A percentile compares a stretch with the other conserved stretches of the same genome.
phyloP scores from a whole-genome alignment of 75 land plant genomes.

The Sequoia sempervirens region DNA sequence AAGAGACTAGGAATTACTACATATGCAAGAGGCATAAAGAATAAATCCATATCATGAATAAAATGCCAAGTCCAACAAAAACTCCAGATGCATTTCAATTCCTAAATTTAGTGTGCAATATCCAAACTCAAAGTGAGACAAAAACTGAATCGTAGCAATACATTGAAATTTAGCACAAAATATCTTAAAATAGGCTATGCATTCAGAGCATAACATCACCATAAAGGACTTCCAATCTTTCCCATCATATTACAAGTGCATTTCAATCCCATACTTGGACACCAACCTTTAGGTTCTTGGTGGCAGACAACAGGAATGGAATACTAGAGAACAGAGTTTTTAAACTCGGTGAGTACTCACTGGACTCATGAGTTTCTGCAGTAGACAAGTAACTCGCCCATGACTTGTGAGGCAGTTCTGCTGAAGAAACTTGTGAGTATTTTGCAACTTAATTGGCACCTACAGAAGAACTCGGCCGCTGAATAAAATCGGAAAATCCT shows the following conservation, averaged over 20 bases:
- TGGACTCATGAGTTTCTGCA: no score
- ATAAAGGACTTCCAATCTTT: background rate
- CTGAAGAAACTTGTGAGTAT: no score
- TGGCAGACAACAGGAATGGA: background rate
- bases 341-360: no score
- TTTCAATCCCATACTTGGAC: background rate
- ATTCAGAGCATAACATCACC: background rate
- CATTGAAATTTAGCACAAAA: background rate
- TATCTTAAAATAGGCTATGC: background rate
- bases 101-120: background rate
- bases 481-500: no score
- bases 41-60: background rate
- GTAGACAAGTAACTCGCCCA: no score
- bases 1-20: background rate
- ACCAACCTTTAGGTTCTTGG: background rate
- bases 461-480: no score
- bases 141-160: background rate
- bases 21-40: background rate
- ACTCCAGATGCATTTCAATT: background rate
- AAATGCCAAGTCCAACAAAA: background rate
- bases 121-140: background rate
- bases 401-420: no score
- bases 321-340: background rate
- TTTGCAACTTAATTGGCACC: no score
- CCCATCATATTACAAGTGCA: background rate